A percentile compares a stretch with the other conserved stretches of the same genome.
Evolutionary conservation across 2,329 filamentous ascomycete genomes (phyloP).

Genomic region (Neofusicoccum parvum): DNA sequence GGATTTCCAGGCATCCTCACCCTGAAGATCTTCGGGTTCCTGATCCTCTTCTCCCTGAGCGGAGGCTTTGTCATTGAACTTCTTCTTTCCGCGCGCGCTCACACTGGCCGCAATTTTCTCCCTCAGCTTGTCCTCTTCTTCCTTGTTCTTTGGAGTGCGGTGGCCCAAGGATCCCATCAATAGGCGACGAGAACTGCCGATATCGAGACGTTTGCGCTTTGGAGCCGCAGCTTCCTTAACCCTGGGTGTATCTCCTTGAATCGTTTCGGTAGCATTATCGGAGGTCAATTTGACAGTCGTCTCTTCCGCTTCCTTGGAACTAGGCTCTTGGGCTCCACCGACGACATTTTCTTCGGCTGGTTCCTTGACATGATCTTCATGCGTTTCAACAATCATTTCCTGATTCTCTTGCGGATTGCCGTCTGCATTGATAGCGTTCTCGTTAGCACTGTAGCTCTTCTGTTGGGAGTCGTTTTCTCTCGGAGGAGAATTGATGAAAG

Average conservation of each 20-base stretch:
- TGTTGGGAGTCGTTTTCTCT: too few species aligned
- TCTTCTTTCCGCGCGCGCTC: conserved; percentile 22
- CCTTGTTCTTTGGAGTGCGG: conserved; percentile 67
- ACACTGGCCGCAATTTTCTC: conserved; percentile 50
- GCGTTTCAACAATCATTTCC: background rate
- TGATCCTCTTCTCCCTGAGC: conserved; percentile 24
- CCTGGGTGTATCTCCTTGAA: background rate
- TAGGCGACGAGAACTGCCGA: conserved; percentile 67
- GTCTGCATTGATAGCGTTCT: too few species aligned
- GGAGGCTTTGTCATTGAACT: conserved; percentile 18
- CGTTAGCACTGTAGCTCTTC: too few species aligned
- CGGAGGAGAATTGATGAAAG: too few species aligned
- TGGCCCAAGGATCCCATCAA: conserved; percentile 74
- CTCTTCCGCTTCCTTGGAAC: too few species aligned
- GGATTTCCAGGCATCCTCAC: conserved; percentile 67
- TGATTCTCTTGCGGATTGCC: too few species aligned
- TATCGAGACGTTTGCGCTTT: conserved; percentile 50
- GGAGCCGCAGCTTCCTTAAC: background rate
- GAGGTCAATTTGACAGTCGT: background rate
- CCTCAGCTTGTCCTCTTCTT: conserved; percentile 66
- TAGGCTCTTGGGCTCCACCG: too few species aligned
- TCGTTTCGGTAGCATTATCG: background rate
- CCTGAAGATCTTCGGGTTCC: conserved; percentile 42
- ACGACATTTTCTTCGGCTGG: too few species aligned
- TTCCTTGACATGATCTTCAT: background rate